Evolutionary conservation across 2,329 filamentous ascomycete species (phyloP).

Genomic region (Cercospora sp.): DNA sequence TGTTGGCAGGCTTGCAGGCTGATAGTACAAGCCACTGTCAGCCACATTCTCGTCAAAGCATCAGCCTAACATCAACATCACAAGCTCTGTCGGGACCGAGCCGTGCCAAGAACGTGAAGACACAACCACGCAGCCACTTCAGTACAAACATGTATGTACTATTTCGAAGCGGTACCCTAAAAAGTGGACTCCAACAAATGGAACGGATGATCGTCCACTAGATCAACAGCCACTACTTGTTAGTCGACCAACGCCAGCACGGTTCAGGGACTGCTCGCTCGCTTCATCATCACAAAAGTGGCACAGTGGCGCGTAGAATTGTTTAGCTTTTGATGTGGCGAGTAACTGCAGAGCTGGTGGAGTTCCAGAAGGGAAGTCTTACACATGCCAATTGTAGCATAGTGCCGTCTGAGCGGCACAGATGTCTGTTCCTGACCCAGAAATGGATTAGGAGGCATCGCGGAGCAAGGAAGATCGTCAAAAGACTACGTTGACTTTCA

Average conservation of each 20-base stretch:
- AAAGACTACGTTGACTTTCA: not conserved
- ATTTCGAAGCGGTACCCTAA: not conserved
- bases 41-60: not conserved
- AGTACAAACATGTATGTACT: not conserved
- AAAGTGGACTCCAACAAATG: not conserved
- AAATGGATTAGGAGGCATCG: not conserved
- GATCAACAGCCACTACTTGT: not conserved
- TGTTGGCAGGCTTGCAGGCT: not conserved
- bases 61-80: not conserved
- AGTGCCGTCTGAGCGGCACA: not conserved
- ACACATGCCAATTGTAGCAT: not conserved
- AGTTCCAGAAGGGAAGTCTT: not conserved
- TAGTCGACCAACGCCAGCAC: not conserved
- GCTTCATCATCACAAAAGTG: not conserved
- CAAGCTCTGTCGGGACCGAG: not conserved
- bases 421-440: not conserved
- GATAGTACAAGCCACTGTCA: not conserved
- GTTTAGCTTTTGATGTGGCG: not conserved
- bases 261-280: not conserved
- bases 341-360: not conserved
- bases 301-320: not conserved
- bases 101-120: not conserved
- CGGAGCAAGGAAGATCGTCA: not conserved
- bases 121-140: not conserved
- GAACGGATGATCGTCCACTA: not conserved